These are phyloP conservation scores for Termitomyces sp. DNA, from an alignment of 768 basidiomycete species.

Conservation along the genomic window DNA sequence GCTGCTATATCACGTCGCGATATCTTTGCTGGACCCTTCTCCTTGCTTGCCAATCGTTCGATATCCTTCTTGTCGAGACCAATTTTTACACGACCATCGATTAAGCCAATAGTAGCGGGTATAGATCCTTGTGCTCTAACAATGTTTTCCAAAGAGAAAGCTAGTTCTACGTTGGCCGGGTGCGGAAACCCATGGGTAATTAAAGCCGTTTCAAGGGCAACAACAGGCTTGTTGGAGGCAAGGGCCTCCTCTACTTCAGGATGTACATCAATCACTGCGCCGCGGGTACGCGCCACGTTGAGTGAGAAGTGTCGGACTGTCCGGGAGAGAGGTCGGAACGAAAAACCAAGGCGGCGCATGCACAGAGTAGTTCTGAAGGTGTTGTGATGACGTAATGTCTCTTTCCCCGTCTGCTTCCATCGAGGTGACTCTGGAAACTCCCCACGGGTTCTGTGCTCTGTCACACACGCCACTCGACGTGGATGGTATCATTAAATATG, in stretches of 20 bases:
- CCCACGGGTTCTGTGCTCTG: conserved; percentile 49
- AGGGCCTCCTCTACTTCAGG: conserved; percentile 86
- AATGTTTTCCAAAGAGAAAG: conserved; percentile 64
- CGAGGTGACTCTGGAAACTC: conserved; percentile 34
- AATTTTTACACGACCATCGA: conserved; percentile 82
- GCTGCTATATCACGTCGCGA: conserved; percentile 79
- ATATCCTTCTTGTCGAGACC: conserved; percentile 68
- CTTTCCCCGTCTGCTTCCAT: conserved; percentile 31
- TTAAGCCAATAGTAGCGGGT: conserved; percentile 87
- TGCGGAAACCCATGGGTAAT: conserved; percentile 91
- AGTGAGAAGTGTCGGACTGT: conserved; percentile 1
- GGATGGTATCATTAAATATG: conserved; percentile 52
- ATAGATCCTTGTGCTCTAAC: conserved; percentile 72
- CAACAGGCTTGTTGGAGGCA: conserved; percentile 56
- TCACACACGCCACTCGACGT: conserved; percentile 57
- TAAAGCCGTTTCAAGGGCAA: conserved; percentile 89
- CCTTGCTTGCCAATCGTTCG: conserved; percentile 56
- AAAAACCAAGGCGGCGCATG: neutral
- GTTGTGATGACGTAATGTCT: conserved; percentile 6
- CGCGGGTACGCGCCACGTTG: conserved; percentile 8
- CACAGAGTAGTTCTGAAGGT: neutral
- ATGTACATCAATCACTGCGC: conserved; percentile 58
- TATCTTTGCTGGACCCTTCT: conserved; percentile 50
- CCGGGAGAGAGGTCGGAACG: neutral
- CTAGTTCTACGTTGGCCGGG: conserved; percentile 70